Percentiles rank a stretch among this genome's conserved stretches.
Conservation (phyloP, 768 basidiomycete species). For the Punctularia strigosozonata region DNA sequence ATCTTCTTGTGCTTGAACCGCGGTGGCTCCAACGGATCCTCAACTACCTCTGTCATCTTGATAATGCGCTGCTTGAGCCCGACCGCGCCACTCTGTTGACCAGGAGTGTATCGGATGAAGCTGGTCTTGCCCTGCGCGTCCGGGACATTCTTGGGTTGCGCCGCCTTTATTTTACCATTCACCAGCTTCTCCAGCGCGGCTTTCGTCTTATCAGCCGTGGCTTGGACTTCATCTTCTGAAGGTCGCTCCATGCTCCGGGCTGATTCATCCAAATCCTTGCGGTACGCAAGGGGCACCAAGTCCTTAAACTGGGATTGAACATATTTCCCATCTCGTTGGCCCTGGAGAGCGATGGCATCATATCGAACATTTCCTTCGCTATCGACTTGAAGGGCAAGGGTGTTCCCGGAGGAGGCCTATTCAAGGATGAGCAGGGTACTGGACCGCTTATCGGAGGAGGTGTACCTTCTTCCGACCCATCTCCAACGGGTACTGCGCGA, state of each 20-base stretch:
- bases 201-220: slow-evolving; percentile 84
- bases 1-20: slow-evolving; percentile 99
- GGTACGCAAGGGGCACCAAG: slow-evolving; percentile 81
- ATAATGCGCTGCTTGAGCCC: slow-evolving; percentile 91
- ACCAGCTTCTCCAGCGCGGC: slow-evolving; percentile 89
- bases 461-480: slow-evolving; percentile 91
- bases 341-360: slow-evolving; percentile 94
- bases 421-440: slow-evolving; percentile 2
- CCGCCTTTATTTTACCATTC: slow-evolving; percentile 94
- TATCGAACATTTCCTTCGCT: slow-evolving; percentile 94
- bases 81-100: slow-evolving; percentile 62
- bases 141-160: slow-evolving; percentile 92
- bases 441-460: not conserved
- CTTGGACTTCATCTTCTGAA: slow-evolving; percentile 83
- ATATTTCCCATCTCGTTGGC: slow-evolving; percentile 74
- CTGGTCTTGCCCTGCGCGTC: slow-evolving; percentile 72
- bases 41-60: slow-evolving; percentile 97
- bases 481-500: slow-evolving; percentile 93
- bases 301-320: slow-evolving; percentile 97
- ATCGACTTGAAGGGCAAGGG: slow-evolving; percentile 93
- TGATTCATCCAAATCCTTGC: slow-evolving; percentile 75
- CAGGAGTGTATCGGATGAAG: slow-evolving; percentile 95
- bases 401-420: slow-evolving; percentile 85
- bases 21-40: slow-evolving; percentile 95
- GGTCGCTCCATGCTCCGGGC: slow-evolving; percentile 80